Evolutionary conservation across 352 stramenopile genomes (phyloP), one percentile per base, ranked within the genome.

Genomic region (Phytophthora sansomeana): DNA sequence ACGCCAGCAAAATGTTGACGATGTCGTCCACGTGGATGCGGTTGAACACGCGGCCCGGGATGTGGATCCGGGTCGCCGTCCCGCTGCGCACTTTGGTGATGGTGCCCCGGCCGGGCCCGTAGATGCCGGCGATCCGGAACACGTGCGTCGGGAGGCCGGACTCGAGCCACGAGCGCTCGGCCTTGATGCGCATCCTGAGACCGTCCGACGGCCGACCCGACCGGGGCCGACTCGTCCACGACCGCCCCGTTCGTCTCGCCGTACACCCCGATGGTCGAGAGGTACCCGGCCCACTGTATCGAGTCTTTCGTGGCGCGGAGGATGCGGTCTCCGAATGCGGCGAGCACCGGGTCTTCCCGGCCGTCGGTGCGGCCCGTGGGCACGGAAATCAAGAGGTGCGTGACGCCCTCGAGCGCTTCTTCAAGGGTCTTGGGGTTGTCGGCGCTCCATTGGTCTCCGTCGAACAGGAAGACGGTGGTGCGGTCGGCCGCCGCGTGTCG

Each of bases 191-290:
- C 59, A 91, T 77, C n/a, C 62, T 92, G 84, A 13, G 82, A 95
- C 28, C 91, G 75, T 26, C 61, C 67, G 13, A 93, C 81, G 0
- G 59, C 60, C 6, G 91, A 94, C n/a, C 75, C 56, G 21, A 95
- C 79, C 1, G 87, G 81, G n/a, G 86, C 81, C 4, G 67, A 78
- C 72, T 98, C 93, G 14, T 96, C 84, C 38, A 98, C 91, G 36
- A 75, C 88, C 3, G 81, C 69, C 30, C 92, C 93, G 44, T 94
- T 56, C 13, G 85, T 95, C 69, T 98, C 89, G 13, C 93, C 93
- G 63, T 98, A 98, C n/a, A 98, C 93, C n/a, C 89, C 88, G 53
- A 96, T 97, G 24, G 91, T 97, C 30, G 93, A 98, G 42, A 97
- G 70, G 67, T 98, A 98, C 11, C 76, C 93, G 44, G 96, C 67